These are phyloP conservation scores for Lathyrus tuberosus DNA, from an alignment of 306 rosid species.

Conservation along the genomic window DNA sequence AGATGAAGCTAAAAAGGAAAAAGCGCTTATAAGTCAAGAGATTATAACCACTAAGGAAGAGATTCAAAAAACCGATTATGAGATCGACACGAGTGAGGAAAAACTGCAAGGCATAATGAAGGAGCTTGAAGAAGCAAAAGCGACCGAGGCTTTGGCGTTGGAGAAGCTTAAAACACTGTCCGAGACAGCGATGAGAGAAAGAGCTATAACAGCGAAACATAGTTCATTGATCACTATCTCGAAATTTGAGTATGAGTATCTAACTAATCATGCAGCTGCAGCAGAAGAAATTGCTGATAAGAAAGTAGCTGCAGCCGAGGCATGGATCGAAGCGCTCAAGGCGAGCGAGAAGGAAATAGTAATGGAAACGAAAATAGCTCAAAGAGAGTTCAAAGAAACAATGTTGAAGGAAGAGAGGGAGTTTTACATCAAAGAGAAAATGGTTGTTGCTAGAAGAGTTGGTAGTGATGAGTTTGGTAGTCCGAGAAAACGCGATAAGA, in stretches of 20 bases:
- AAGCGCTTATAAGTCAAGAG: slow-evolving; percentile 52
- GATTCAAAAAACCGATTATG: slow-evolving; percentile 56
- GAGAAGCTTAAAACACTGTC: slow-evolving; percentile 62
- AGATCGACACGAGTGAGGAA: slow-evolving; percentile 64
- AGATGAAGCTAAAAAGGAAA: slow-evolving; percentile 61
- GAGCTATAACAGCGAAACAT: slow-evolving; percentile 58
- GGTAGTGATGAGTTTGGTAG: slow-evolving; percentile 51
- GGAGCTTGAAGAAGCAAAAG: slow-evolving; percentile 70
- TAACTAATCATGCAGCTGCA: slow-evolving; percentile 65
- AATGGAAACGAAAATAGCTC: slow-evolving; percentile 54
- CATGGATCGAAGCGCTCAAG: slow-evolving; percentile 87
- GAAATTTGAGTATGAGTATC: slow-evolving; percentile 77
- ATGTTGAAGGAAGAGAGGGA: slow-evolving; percentile 52
- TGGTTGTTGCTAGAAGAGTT: slow-evolving; percentile 46
- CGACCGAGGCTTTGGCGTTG: slow-evolving; percentile 63
- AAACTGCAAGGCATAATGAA: slow-evolving; percentile 60
- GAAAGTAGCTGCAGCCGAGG: slow-evolving; percentile 82
- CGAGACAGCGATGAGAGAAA: slow-evolving; percentile 58
- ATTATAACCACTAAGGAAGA: slow-evolving; percentile 49
- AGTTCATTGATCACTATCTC: slow-evolving; percentile 72
- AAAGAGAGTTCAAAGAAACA: slow-evolving; percentile 61
- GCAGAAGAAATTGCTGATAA: slow-evolving; percentile 83
- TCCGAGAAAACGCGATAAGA: slow-evolving; percentile 56
- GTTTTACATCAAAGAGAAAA: slow-evolving; percentile 44
- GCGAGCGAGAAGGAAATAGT: slow-evolving; percentile 85